phyloP scores from a whole-genome alignment of 1,139 yeast species.

The Diutina sp. region DNA sequence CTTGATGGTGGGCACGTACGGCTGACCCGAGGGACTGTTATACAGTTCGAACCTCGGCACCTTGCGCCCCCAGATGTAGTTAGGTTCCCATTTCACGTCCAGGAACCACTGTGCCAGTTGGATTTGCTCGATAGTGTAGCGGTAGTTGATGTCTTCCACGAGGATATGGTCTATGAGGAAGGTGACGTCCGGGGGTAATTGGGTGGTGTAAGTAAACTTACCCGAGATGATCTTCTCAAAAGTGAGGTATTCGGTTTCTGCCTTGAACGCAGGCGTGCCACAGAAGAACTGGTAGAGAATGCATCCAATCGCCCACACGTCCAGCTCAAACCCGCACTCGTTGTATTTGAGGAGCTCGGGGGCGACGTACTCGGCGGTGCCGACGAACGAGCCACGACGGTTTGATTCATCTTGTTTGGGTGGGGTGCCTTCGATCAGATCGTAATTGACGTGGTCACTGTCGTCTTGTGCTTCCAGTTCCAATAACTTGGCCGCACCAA shows the following conservation, averaged over 20 bases:
- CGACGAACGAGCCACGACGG: slow-evolving; percentile 64
- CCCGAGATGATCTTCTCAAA: slow-evolving; percentile 84
- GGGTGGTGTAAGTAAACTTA: slow-evolving; percentile 58
- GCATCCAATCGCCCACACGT: slow-evolving; percentile 96
- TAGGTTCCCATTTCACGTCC: slow-evolving; percentile 30
- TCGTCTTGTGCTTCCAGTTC: slow-evolving; percentile 9
- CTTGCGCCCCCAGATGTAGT: slow-evolving; percentile 31
- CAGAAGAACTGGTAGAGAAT: slow-evolving; percentile 86
- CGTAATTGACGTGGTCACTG: slow-evolving; percentile 31
- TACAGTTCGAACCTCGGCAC: slow-evolving; percentile 41
- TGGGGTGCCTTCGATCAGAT: background rate
- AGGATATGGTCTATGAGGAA: slow-evolving; percentile 15
- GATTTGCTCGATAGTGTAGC: slow-evolving; percentile 17
- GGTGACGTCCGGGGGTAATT: slow-evolving; percentile 5
- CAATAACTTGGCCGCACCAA: slow-evolving; percentile 89
- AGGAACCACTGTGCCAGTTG: slow-evolving; percentile 22
- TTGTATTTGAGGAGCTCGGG: slow-evolving; percentile 85
- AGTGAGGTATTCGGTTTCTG: slow-evolving; percentile 85
- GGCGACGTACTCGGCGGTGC: slow-evolving; percentile 61
- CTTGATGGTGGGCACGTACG: slow-evolving; percentile 24
- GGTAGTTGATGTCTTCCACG: slow-evolving; percentile 27
- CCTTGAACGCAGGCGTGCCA: slow-evolving; percentile 94
- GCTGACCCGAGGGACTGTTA: slow-evolving; percentile 17
- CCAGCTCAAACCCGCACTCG: slow-evolving; percentile 76
- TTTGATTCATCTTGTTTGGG: slow-evolving; percentile 9